Evolutionary conservation across 2,329 filamentous ascomycete species (phyloP).

Genomic region (Epichloe sibirici): DNA sequence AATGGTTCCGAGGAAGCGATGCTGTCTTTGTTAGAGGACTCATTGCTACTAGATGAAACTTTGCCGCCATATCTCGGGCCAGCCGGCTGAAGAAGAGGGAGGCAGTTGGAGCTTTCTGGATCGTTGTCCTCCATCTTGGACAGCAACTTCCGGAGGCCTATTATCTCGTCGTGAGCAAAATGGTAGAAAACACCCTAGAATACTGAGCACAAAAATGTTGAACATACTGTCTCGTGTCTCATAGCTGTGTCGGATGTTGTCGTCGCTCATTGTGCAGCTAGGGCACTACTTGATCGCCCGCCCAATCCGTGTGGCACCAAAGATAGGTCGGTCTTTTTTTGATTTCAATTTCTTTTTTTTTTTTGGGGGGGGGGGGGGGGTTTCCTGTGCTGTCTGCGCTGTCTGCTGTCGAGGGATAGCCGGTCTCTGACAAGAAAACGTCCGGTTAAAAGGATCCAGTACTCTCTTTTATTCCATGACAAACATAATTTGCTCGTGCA

Average conservation of each 20-base stretch:
- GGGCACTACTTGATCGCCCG: neutral
- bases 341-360: too few relatives aligned
- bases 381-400: too few relatives aligned
- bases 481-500: neutral
- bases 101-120: neutral
- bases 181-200: neutral
- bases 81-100: neutral
- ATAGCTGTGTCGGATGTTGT: neutral
- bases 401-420: too few relatives aligned
- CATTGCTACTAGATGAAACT: neutral
- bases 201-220: too few relatives aligned
- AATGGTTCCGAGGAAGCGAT: neutral
- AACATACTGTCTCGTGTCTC: conserved; percentile 3
- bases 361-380: too few relatives aligned
- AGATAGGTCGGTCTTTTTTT: neutral
- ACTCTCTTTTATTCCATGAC: too few relatives aligned
- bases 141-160: neutral
- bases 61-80: neutral
- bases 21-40: neutral
- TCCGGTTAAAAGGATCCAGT: too few relatives aligned
- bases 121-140: neutral
- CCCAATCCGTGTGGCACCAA: neutral
- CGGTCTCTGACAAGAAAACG: too few relatives aligned
- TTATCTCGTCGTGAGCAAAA: neutral
- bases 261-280: neutral